These are phyloP conservation scores for Beauveria bassiana DNA, from an alignment of 2,329 filamentous ascomycete genomes.

Conservation along the genomic window DNA sequence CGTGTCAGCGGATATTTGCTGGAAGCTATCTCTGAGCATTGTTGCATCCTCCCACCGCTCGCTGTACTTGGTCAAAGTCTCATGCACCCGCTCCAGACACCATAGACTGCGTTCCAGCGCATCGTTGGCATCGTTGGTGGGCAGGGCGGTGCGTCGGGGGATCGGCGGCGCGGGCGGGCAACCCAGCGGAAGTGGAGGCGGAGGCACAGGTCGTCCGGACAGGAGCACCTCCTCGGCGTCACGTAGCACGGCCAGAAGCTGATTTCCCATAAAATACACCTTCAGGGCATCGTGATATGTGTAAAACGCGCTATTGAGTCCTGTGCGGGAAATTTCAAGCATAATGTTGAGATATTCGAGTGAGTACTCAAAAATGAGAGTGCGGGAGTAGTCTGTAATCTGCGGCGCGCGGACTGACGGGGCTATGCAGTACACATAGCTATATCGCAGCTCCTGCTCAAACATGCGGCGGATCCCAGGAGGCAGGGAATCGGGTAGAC, in stretches of 20 bases:
- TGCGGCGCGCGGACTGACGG: constrained; percentile 67
- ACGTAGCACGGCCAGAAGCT: constrained; percentile 53
- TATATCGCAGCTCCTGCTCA: constrained; percentile 83
- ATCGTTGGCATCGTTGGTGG: constrained; percentile 32
- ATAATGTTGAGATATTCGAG: constrained; percentile 75
- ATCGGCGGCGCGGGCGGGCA: constrained; percentile 45
- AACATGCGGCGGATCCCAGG: constrained; percentile 66
- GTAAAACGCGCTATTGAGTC: constrained; percentile 58
- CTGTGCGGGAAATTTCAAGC: constrained; percentile 55
- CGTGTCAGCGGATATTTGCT: constrained; percentile 38
- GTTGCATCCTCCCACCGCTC: constrained; percentile 52
- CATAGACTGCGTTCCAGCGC: constrained; percentile 49
- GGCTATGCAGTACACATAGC: constrained; percentile 81
- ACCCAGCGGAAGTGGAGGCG: constrained; percentile 38
- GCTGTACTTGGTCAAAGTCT: constrained; percentile 49
- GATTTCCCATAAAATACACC: constrained; percentile 65
- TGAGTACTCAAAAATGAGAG: constrained; percentile 78
- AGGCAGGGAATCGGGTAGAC: constrained; percentile 60
- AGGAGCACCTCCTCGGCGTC: constrained; percentile 51
- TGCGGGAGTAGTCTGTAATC: constrained; percentile 68
- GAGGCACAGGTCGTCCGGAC: constrained; percentile 32
- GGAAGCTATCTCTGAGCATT: constrained; percentile 46
- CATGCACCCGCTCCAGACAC: constrained; percentile 45
- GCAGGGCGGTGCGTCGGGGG: constrained; percentile 34
- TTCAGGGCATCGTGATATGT: constrained; percentile 85